Percentiles rank a stretch among this genome's conserved stretches.
Conservation (phyloP, 352 stramenopile species). For the Pythium pectinolyticum region DNA sequence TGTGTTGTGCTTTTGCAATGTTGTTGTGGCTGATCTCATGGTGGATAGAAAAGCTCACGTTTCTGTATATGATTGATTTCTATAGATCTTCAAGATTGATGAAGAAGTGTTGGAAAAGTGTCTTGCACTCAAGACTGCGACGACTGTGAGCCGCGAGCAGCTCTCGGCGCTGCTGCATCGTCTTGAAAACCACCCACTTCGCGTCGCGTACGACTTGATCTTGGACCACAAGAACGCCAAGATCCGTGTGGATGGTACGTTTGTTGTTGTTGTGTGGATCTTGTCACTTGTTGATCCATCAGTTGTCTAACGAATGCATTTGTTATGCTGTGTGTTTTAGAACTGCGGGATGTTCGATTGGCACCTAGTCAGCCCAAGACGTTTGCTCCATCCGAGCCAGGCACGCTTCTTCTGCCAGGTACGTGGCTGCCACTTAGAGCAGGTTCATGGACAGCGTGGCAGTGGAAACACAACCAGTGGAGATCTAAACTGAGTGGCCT, state of each 20-base stretch:
- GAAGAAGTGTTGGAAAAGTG: constrained; percentile 70
- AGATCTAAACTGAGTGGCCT: no score
- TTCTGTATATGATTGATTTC: background rate
- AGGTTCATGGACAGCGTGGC: no score
- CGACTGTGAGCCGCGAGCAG: constrained; percentile 55
- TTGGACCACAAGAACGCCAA: constrained; percentile 97
- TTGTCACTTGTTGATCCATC: no score
- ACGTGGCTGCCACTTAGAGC: no score
- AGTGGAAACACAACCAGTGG: no score
- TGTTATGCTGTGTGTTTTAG: no score
- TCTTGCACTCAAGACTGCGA: constrained; percentile 50
- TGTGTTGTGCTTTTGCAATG: constrained; percentile 47
- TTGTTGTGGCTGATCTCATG: background rate
- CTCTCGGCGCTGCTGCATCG: constrained; percentile 54
- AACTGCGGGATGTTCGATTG: background rate
- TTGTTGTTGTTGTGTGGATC: background rate
- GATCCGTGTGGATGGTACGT: constrained; percentile 85
- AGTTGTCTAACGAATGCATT: no score
- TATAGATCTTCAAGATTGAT: constrained; percentile 77
- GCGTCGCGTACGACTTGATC: constrained; percentile 97
- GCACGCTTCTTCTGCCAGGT: background rate
- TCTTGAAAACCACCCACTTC: constrained; percentile 74
- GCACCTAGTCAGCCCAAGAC: background rate
- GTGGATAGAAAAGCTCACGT: background rate
- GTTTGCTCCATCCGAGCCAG: background rate